phyloP scores from a whole-genome alignment of 192 early-diverging fungal species.

The Linnemannia schmuckeri region DNA sequence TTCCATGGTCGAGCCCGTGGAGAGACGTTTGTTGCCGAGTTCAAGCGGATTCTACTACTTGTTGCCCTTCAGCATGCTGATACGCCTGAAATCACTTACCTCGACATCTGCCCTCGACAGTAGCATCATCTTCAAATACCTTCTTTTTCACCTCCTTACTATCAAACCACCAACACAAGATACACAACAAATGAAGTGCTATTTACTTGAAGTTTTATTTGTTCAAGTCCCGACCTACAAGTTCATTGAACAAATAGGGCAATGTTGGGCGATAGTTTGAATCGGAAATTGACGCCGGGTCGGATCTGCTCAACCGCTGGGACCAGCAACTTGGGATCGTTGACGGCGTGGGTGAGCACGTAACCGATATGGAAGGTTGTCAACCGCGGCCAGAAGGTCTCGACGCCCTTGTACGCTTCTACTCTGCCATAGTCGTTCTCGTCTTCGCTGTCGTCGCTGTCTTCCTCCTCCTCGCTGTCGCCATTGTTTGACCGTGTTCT shows the following conservation, averaged over 20 bases:
- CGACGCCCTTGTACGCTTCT: neutral
- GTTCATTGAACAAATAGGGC: neutral
- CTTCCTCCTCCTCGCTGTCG: neutral
- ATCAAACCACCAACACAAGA: too few species aligned
- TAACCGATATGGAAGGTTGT: neutral
- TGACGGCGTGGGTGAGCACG: neutral
- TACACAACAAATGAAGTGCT: too few species aligned
- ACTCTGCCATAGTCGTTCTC: neutral
- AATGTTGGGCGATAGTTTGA: neutral
- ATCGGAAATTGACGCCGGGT: neutral
- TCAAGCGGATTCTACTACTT: conserved; percentile 25
- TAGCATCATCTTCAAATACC: neutral
- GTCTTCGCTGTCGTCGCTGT: neutral
- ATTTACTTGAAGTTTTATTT: too few species aligned
- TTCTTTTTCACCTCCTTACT: too few species aligned
- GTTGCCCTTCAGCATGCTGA: neutral
- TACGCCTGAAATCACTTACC: neutral
- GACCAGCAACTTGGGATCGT: neutral
- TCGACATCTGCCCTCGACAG: neutral
- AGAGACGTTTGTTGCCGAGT: conserved; percentile 27
- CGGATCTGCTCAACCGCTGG: neutral
- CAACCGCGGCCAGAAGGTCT: neutral
- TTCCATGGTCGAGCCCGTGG: conserved; percentile 31
- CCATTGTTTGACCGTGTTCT: neutral
- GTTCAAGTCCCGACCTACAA: too few species aligned